phyloP scores from a whole-genome alignment of 2,329 filamentous ascomycete species.

The Plenodomus lindquistii region DNA sequence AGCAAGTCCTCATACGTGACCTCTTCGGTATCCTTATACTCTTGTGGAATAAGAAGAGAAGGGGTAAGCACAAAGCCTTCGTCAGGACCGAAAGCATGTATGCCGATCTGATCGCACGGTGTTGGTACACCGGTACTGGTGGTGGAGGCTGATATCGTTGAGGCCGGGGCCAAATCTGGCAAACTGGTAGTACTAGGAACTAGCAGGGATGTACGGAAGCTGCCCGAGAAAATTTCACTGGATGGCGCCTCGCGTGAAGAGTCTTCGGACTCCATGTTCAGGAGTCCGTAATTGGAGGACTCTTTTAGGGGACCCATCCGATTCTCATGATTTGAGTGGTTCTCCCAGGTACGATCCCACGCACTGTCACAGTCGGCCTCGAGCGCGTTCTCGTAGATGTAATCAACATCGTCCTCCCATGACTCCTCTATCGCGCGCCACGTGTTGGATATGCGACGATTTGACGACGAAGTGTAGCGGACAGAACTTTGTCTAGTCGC shows the following conservation, averaged over 20 bases:
- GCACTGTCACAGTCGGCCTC: constrained; percentile 65
- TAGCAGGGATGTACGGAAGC: constrained; percentile 32
- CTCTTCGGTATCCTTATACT: constrained; percentile 42
- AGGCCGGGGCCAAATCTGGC: constrained; percentile 40
- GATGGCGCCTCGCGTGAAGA: constrained; percentile 2
- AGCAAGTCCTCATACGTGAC: constrained; percentile 44
- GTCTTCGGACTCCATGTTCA: neutral
- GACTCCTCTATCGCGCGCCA: constrained; percentile 48
- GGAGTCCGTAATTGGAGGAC: neutral
- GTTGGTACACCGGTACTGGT: constrained; percentile 31
- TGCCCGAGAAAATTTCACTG: constrained; percentile 16
- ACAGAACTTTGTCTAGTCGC: constrained; percentile 29
- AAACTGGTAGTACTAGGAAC: constrained; percentile 33
- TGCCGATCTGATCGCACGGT: constrained; percentile 28
- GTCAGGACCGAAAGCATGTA: constrained; percentile 18
- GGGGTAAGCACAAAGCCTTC: constrained; percentile 46
- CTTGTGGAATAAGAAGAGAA: constrained; percentile 39
- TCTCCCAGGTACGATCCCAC: constrained; percentile 51
- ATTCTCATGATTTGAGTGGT: constrained; percentile 42
- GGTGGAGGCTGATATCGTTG: constrained; percentile 41
- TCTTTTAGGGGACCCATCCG: constrained; percentile 4
- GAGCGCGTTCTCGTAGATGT: constrained; percentile 63
- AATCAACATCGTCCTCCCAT: constrained; percentile 67
- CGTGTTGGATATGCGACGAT: constrained; percentile 38
- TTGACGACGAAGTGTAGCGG: constrained; percentile 16